These are phyloP conservation scores for Cryptococcus sp. DNA, from an alignment of 1,284 basidiomycete genomes.

Conservation along the genomic window DNA sequence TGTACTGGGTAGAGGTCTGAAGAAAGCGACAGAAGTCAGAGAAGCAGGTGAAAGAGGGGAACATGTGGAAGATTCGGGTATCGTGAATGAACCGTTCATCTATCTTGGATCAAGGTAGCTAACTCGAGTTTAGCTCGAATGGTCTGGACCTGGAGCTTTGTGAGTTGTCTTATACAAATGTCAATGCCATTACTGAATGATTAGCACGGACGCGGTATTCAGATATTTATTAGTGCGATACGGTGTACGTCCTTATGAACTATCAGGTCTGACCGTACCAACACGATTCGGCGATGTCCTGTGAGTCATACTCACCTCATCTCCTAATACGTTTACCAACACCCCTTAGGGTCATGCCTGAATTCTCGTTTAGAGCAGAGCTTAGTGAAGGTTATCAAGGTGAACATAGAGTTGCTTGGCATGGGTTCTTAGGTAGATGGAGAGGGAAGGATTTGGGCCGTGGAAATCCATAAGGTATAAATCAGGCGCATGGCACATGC, in stretches of 20 bases:
- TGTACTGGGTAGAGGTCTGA: constrained; percentile 24
- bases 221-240: constrained; percentile 33
- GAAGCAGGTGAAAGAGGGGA: constrained; percentile 19
- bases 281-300: constrained; percentile 31
- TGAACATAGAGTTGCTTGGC: constrained; percentile 28
- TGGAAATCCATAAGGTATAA: too few relatives aligned
- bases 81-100: too few relatives aligned
- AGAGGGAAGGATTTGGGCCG: too few relatives aligned
- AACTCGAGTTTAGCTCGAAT: constrained; percentile 18
- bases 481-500: too few relatives aligned
- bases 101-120: too few relatives aligned
- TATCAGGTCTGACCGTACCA: constrained; percentile 25
- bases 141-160: constrained; percentile 42
- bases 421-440: constrained; percentile 30
- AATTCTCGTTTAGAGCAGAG: constrained; percentile 15
- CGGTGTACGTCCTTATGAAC: constrained; percentile 27
- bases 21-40: constrained; percentile 26
- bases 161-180: constrained; percentile 1
- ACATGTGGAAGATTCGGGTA: too few relatives aligned
- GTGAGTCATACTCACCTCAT: constrained; percentile 9
- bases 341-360: neutral
- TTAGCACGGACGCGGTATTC: constrained; percentile 36
- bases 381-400: constrained; percentile 33
- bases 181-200: neutral
- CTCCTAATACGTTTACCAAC: neutral